Base-by-base conservation (phyloP, 306 rosid genomes). In the Purshia tridentata region DNA sequence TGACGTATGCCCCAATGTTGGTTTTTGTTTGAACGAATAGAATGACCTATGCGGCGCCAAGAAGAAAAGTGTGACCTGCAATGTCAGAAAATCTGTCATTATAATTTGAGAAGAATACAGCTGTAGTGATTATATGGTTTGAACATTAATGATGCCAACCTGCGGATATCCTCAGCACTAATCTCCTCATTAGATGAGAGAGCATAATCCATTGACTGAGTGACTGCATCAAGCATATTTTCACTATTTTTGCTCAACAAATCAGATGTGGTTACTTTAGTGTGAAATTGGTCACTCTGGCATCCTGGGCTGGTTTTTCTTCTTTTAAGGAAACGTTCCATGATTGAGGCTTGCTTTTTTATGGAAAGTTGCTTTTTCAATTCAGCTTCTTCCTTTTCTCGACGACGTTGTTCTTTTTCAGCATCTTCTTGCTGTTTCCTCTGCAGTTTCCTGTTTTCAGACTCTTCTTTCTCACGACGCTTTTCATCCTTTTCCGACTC, bases 311-410 rank as follows among this genome's bases (percentile, higher is more conserved):
- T 75, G 48, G 79, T 63, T 90, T 87, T 94, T 74, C 73, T 47
- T 79, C 77, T 89, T 81, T 88, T 91, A 49, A 94, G 83, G 78
- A 94, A 94, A 16, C 95, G 96, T 49, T 94, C 97, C 99, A 94
- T 94, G 6, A 94, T 73, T 13, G 96, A 89, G 67, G 82, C 96
- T 79, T 91, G 97, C 77, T 90, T 89, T 79, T 85, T 89, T 70
- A 91, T 29, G 67, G 85, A 65, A 14, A 87, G 93, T 73, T 88
- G 81, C 75, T 82, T 87, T 84, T 81, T 91, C 12, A 81, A 56
- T 61, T 84, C 94, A 59, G 90, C 91, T 86, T 85, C 93, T 81
- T 90, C 97, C 83, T 87, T 91, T 81, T 88, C 90, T 60, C 81
- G 79, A 41, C 96, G 97, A 8, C 82, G 81, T 61, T 87, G 92